Percentiles rank a stretch among this genome's conserved stretches.
phyloP scores from a whole-genome alignment of 495 filamentous ascomycete genomes.

The Penicillium egyptiacum region DNA sequence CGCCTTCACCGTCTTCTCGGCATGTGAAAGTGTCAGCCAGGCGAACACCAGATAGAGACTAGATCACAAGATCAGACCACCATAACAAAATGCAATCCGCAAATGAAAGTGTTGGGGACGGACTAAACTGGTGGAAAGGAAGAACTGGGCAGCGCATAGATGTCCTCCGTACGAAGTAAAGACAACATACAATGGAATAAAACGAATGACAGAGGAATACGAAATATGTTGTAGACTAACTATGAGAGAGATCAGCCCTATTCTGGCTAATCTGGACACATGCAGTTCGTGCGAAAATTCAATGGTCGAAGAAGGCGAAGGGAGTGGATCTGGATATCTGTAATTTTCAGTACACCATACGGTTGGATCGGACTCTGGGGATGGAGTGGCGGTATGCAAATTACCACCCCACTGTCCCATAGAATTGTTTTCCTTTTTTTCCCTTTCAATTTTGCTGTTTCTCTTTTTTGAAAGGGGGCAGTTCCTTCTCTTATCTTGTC shows the following conservation, averaged over 20 bases:
- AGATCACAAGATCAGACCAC: constrained; percentile 3
- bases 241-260: not conserved
- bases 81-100: no score
- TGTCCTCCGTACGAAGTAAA: no score
- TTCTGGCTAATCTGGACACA: not conserved
- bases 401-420: constrained; percentile 3
- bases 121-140: no score
- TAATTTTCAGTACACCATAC: constrained; percentile 9
- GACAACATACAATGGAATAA: no score
- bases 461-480: not conserved
- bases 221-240: no score
- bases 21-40: constrained; percentile 18
- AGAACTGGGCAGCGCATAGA: no score
- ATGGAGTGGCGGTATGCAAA: constrained; percentile 8
- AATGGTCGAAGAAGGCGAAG: not conserved
- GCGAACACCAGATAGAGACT: not conserved
- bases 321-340: not conserved
- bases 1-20: constrained; percentile 12
- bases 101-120: no score
- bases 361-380: not conserved
- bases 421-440: constrained; percentile 2
- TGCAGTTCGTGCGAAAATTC: constrained; percentile 10
- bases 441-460: not conserved
- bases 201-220: no score
- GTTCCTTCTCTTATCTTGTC: not conserved